A percentile compares a stretch with the other conserved stretches of the same genome.
Evolutionary conservation across 2,329 filamentous ascomycete species (phyloP).

Genomic region (Cordyceps fumosorosea): DNA sequence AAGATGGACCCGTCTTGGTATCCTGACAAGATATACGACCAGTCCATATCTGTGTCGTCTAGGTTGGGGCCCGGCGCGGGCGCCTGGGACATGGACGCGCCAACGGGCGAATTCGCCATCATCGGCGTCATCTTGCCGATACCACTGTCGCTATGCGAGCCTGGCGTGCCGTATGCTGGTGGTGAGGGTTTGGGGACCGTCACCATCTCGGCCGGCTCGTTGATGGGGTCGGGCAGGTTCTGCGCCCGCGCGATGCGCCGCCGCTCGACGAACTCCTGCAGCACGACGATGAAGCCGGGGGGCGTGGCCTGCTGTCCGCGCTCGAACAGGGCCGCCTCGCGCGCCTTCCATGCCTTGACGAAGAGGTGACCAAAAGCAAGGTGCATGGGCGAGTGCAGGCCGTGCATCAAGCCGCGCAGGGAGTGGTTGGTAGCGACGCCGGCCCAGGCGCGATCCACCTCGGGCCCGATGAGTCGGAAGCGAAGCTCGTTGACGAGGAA

Average conservation of each 20-base stretch:
- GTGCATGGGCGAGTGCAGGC: constrained; percentile 50
- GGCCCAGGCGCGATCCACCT: constrained; percentile 53
- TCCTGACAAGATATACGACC: constrained; percentile 40
- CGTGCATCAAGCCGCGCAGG: constrained; percentile 40
- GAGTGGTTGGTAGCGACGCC: constrained; percentile 50
- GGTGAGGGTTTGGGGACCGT: constrained; percentile 1
- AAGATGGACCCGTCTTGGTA: constrained; percentile 30
- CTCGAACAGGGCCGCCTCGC: constrained; percentile 40
- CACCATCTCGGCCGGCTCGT: not conserved
- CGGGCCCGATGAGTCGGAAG: constrained; percentile 43
- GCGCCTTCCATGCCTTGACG: constrained; percentile 56
- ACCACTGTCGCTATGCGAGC: constrained; percentile 10
- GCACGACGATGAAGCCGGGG: constrained; percentile 41
- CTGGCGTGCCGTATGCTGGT: constrained; percentile 16
- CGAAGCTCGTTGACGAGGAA: constrained; percentile 52
- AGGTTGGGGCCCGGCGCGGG: constrained; percentile 16
- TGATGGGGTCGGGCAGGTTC: constrained; percentile 17
- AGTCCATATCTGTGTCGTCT: constrained; percentile 38
- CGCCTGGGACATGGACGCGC: not conserved
- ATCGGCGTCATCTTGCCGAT: constrained; percentile 6
- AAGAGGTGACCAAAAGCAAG: constrained; percentile 51
- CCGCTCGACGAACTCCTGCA: constrained; percentile 39
- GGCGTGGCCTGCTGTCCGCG: constrained; percentile 36
- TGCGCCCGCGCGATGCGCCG: constrained; percentile 25
- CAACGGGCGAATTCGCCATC: not conserved